Percentiles rank a stretch among this genome's conserved stretches.
phyloP scores from a whole-genome alignment of 106 monocot genomes.

The Agapanthus africanus region DNA sequence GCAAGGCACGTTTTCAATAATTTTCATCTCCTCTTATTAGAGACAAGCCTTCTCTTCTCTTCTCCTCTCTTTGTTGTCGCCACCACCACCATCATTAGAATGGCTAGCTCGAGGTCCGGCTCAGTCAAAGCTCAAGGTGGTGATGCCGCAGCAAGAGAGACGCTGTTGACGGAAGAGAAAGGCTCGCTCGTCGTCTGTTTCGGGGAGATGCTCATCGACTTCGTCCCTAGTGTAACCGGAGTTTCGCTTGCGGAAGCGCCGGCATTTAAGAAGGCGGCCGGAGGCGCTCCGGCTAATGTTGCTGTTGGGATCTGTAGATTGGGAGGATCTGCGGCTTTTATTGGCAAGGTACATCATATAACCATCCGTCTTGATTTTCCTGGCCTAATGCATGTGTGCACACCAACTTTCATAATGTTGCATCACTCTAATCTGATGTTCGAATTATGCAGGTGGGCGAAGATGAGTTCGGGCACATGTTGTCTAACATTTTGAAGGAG shows the following conservation, averaged over 20 bases:
- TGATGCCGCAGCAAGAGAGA: constrained; percentile 6
- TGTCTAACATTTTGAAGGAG: constrained; percentile 12
- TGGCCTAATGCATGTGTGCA: too few species aligned
- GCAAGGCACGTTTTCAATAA: too few species aligned
- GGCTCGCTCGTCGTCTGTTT: constrained; percentile 29
- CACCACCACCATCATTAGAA: too few species aligned
- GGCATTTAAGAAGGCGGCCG: constrained; percentile 27
- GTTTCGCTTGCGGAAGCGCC: constrained; percentile 34
- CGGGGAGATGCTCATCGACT: constrained; percentile 34
- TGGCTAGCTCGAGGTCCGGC: too few species aligned
- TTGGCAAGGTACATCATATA: constrained; percentile 42
- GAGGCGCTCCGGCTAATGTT: constrained; percentile 33
- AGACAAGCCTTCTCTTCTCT: too few species aligned
- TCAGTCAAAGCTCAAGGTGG: too few species aligned
- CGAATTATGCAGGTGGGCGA: constrained; percentile 29
- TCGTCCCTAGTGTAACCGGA: constrained; percentile 30
- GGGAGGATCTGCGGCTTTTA: constrained; percentile 23
- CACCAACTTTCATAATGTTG: too few species aligned
- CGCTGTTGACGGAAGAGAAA: constrained; percentile 3
- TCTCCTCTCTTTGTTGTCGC: too few species aligned
- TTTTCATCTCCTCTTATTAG: too few species aligned
- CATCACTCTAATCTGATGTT: too few species aligned
- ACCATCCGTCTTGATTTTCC: too few species aligned
- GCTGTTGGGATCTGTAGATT: constrained; percentile 25
- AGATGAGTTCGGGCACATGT: constrained; percentile 27